Conservation (phyloP, 768 basidiomycete species). For the Mycena albidolilacea region DNA sequence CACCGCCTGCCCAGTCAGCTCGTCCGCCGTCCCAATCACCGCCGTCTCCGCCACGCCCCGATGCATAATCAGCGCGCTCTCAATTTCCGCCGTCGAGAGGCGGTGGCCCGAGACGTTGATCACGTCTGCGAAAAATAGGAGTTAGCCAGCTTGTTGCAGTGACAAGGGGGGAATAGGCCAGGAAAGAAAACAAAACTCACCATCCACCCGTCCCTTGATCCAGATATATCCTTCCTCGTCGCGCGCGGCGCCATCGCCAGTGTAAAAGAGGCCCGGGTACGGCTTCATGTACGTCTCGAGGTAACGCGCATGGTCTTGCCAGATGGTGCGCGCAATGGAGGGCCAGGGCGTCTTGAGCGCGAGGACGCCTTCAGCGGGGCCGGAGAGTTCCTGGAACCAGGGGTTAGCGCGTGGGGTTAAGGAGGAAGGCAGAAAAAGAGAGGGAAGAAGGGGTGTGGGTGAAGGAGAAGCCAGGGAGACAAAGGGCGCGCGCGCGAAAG, state of each 20-base stretch:
- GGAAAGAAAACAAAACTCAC: slow-evolving; percentile 48
- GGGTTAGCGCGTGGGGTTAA: not conserved
- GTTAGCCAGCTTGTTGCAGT: too few species aligned
- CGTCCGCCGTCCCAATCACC: slow-evolving; percentile 89
- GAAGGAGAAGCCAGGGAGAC: not conserved
- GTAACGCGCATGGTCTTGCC: slow-evolving; percentile 89
- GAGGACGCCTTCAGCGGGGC: slow-evolving; percentile 93
- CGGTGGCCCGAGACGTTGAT: slow-evolving; percentile 99
- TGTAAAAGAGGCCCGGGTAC: slow-evolving; percentile 94
- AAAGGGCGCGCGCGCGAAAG: too few species aligned
- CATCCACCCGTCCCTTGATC: slow-evolving; percentile 98
- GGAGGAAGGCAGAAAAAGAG: not conserved
- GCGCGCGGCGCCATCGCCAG: slow-evolving; percentile 96
- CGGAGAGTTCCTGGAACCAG: slow-evolving; percentile 68
- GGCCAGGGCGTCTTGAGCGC: slow-evolving; percentile 93
- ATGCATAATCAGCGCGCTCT: slow-evolving; percentile 95
- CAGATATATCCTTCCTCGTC: slow-evolving; percentile 98
- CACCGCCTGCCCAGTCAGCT: slow-evolving; percentile 95
- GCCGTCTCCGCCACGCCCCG: slow-evolving; percentile 97
- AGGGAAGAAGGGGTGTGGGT: slow-evolving; percentile 1
- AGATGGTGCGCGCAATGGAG: slow-evolving; percentile 93
- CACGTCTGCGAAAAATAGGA: slow-evolving; percentile 69
- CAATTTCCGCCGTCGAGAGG: slow-evolving; percentile 97
- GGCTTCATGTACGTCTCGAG: slow-evolving; percentile 74
- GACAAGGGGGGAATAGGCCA: too few species aligned